Conservation (phyloP, 352 stramenopile genomes). For the Blastocystis sp. region DNA sequence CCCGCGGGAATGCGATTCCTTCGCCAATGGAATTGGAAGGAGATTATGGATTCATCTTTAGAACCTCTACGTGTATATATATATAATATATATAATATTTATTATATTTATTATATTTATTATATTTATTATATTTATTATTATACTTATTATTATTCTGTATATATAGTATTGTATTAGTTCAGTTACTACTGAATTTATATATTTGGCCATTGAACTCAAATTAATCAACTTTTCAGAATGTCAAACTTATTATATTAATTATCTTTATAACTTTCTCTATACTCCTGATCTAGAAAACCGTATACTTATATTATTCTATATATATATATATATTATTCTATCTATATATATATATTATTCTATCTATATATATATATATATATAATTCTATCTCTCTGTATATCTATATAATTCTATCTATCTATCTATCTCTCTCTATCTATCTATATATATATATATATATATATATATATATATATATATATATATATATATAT, state of each 20-base stretch:
- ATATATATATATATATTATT: too few species aligned
- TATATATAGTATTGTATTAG: constrained; percentile 28
- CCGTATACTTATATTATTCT: constrained; percentile 47
- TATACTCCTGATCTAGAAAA: constrained; percentile 44
- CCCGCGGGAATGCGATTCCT: constrained; percentile 42
- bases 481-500: constrained; percentile 39
- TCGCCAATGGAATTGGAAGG: constrained; percentile 36
- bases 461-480: constrained; percentile 5
- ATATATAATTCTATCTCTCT: too few species aligned
- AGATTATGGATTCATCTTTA: constrained; percentile 31
- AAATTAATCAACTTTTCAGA: constrained; percentile 44
- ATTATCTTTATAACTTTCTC: background rate
- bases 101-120: background rate
- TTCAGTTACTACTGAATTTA: constrained; percentile 41
- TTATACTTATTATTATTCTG: too few species aligned
- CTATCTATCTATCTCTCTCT: too few species aligned
- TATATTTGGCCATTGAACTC: too few species aligned
- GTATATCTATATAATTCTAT: too few species aligned
- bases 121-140: constrained; percentile 36
- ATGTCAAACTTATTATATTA: background rate
- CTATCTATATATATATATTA: constrained; percentile 39
- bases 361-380: too few species aligned
- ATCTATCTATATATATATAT: too few species aligned
- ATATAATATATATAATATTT: background rate
- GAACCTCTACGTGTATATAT: constrained; percentile 22